Evolutionary conservation across 495 filamentous ascomycete genomes (phyloP), one percentile per base, ranked within the genome.

Genomic region (Annulohypoxylon maeteangense): DNA sequence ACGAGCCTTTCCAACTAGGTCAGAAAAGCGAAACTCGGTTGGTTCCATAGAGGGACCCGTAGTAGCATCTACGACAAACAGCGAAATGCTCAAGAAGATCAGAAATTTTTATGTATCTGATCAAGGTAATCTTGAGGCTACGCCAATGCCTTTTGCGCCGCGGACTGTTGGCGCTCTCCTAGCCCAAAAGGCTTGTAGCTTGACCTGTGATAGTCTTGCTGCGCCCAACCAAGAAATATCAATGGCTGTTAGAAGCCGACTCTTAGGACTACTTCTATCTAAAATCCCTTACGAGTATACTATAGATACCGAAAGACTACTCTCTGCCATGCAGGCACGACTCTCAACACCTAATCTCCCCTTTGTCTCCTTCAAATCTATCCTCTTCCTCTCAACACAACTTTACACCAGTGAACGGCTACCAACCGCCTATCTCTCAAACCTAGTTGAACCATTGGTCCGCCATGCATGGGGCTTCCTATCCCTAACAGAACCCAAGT

Each of bases 401-500:
- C 78, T 92, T 45, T 90, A 89, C 72, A 87, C 83, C 48, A 85
- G 85, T 14, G 82, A 84, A 48, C 86, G 87, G 68, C 78, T 90
- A 62, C 81, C 81, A 48, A 79, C 83, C 48, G 75, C 84, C 44
- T 85, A 90, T 58, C 79, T 93, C 6, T 89, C 89, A 31, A 85
- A 88, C 22, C 76, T 95, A 16, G 87, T 94, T 16, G 84, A 89
- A 10, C 81, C 86, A 23, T 78, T 97, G 18, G 88, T 95, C 12
- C 84, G 82, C 12, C 84, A 88, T 64, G 82, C 94, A 0, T 98
- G 95, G 95, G 69, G 81, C 23, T 94, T 91, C 75, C 81, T 98
- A 34, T 92, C 93, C 0, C 90, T 92, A 22, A 81, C 90, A 18
- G 90, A 89, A 62, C 94, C 93, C 0, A 96, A 96, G 74, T 94